Percentiles rank a stretch among this genome's conserved stretches.
phyloP scores from a whole-genome alignment of 345 rosid genomes.

The Gossypium herbaceum region DNA sequence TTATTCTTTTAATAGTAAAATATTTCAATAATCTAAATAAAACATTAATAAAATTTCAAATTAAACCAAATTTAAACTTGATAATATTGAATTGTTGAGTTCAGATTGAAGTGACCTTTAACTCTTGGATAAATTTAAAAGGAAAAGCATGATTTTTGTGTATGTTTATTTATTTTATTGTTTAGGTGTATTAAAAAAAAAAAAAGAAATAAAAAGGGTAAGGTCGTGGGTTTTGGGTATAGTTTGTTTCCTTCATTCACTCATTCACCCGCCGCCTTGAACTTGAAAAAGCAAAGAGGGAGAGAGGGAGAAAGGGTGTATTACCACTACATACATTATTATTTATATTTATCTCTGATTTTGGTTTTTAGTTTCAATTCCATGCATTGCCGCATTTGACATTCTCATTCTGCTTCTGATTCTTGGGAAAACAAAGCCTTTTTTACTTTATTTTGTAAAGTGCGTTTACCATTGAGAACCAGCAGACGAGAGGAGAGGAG shows the following conservation, averaged over 20 bases:
- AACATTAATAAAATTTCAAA: too few relatives aligned
- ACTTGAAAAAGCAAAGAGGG: not conserved
- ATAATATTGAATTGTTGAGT: too few relatives aligned
- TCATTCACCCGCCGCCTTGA: conserved; percentile 15
- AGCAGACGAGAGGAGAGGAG: not conserved
- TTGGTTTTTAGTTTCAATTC: not conserved
- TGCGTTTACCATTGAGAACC: not conserved
- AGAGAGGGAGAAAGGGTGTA: not conserved
- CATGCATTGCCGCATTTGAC: not conserved
- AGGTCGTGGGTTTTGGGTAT: not conserved
- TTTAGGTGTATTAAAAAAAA: not conserved
- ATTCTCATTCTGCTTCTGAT: not conserved
- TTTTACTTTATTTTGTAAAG: not conserved
- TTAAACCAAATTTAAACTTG: too few relatives aligned
- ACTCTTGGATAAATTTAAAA: too few relatives aligned
- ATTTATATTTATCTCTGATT: not conserved
- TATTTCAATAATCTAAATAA: too few relatives aligned
- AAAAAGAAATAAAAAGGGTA: not conserved
- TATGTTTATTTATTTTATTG: too few relatives aligned
- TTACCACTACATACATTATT: not conserved
- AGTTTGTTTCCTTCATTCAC: not conserved
- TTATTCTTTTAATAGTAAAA: too few relatives aligned
- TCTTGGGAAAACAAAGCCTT: not conserved
- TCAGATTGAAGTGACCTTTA: too few relatives aligned
- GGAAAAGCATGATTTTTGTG: too few relatives aligned